Conservation (phyloP, 495 filamentous ascomycete genomes). For the Daldinia caldariorum region DNA sequence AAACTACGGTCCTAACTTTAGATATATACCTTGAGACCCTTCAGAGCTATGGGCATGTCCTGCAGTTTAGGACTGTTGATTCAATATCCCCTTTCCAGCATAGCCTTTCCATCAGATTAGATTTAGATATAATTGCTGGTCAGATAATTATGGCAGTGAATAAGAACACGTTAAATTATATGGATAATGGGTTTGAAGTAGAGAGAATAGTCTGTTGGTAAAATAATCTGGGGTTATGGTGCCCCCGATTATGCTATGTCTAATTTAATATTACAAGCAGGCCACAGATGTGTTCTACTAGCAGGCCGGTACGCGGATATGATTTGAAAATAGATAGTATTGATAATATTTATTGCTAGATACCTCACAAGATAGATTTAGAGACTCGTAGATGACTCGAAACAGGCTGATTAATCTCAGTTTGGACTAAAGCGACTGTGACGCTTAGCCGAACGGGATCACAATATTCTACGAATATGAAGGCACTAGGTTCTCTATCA, state of each 20-base stretch:
- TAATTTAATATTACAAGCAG: not conserved
- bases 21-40: conserved; percentile 47
- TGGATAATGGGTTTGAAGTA: not conserved
- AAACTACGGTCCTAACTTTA: conserved; percentile 51
- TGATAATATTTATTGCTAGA: not conserved
- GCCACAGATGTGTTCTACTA: too few relatives aligned
- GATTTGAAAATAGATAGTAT: not conserved
- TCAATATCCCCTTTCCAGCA: not conserved
- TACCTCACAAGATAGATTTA: too few relatives aligned
- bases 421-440: not conserved
- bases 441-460: not conserved
- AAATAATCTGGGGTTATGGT: not conserved
- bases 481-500: not conserved
- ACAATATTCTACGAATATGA: not conserved
- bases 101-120: not conserved
- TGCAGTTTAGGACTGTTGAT: not conserved
- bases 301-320: too few relatives aligned
- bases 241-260: not conserved
- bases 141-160: not conserved
- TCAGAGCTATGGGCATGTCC: conserved; percentile 12
- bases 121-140: not conserved
- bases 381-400: not conserved
- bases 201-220: not conserved
- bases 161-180: not conserved
- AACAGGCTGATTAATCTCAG: not conserved